A percentile compares a stretch with the other conserved stretches of the same genome.
Evolutionary conservation across 176 grass and related monocot genomes (phyloP).

Genomic region (Eleusine indica): DNA sequence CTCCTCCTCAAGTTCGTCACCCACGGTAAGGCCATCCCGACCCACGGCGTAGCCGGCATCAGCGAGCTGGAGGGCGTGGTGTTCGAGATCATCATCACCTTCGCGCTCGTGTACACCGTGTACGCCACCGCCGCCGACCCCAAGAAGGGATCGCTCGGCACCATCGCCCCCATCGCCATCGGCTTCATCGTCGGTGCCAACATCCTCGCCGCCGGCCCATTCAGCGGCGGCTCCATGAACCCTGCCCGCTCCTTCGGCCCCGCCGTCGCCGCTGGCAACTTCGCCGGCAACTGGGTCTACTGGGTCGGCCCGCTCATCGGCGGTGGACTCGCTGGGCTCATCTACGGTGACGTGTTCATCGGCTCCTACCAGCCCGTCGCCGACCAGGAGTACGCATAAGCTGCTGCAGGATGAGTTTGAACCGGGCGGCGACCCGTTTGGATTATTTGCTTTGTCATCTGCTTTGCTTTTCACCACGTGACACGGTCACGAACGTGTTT

Average conservation of each 20-base stretch:
- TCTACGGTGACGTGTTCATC: constrained; percentile 93
- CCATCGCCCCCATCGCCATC: constrained; percentile 89
- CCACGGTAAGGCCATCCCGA: constrained; percentile 86
- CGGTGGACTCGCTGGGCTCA: constrained; percentile 71
- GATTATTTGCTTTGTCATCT: neutral
- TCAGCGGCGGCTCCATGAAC: constrained; percentile 99
- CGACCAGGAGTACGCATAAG: constrained; percentile 62
- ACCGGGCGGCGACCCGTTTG: neutral
- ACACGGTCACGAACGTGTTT: constrained; percentile 16
- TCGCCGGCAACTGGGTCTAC: constrained; percentile 89
- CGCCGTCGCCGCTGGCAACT: constrained; percentile 76
- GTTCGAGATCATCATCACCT: constrained; percentile 89
- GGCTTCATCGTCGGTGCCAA: constrained; percentile 98
- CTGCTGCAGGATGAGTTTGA: neutral
- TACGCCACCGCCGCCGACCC: constrained; percentile 95
- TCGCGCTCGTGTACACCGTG: constrained; percentile 94
- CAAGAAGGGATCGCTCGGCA: constrained; percentile 88
- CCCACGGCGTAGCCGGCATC: constrained; percentile 71
- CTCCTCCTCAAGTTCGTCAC: constrained; percentile 89
- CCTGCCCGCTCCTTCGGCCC: constrained; percentile 91
- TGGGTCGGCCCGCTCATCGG: constrained; percentile 94
- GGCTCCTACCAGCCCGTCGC: constrained; percentile 62
- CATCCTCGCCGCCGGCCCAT: constrained; percentile 86
- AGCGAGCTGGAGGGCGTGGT: constrained; percentile 79
- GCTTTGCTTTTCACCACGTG: constrained; percentile 31